Evolutionary conservation across 2,329 filamentous ascomycete genomes (phyloP).

Genomic region (Neoarthrinium moseri): DNA sequence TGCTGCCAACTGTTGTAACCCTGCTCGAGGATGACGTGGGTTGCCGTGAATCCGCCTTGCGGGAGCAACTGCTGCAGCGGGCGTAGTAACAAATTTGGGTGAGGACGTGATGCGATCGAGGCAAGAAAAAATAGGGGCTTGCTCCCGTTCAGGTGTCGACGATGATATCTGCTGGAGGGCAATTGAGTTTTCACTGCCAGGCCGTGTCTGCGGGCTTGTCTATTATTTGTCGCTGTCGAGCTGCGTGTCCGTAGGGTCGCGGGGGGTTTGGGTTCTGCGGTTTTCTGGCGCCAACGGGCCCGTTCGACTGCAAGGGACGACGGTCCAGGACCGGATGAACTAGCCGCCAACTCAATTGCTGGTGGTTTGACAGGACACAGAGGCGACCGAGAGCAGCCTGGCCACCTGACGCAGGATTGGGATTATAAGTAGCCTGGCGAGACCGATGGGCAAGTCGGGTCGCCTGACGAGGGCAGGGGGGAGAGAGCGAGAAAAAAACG

Average conservation of each 20-base stretch:
- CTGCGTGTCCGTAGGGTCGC: too few species aligned
- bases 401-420: too few species aligned
- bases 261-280: neutral
- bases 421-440: too few species aligned
- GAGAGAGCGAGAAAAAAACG: neutral
- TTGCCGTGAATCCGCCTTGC: neutral
- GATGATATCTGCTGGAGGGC: too few species aligned
- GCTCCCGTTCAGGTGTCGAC: too few species aligned
- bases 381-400: too few species aligned
- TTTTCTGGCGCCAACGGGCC: constrained; percentile 6
- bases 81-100: neutral
- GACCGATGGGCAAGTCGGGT: neutral
- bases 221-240: too few species aligned
- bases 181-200: too few species aligned
- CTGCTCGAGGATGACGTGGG: constrained; percentile 5
- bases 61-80: constrained; percentile 1
- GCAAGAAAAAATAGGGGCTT: neutral
- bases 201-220: too few species aligned
- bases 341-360: neutral
- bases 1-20: constrained; percentile 4
- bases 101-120: neutral
- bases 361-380: too few species aligned
- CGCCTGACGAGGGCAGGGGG: neutral
- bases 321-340: neutral
- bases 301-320: constrained; percentile 8